Evolutionary conservation across 176 grass and related monocot genomes (phyloP), one percentile per base, ranked within the genome.

Genomic region (Rhipidocladum racemiflorum): DNA sequence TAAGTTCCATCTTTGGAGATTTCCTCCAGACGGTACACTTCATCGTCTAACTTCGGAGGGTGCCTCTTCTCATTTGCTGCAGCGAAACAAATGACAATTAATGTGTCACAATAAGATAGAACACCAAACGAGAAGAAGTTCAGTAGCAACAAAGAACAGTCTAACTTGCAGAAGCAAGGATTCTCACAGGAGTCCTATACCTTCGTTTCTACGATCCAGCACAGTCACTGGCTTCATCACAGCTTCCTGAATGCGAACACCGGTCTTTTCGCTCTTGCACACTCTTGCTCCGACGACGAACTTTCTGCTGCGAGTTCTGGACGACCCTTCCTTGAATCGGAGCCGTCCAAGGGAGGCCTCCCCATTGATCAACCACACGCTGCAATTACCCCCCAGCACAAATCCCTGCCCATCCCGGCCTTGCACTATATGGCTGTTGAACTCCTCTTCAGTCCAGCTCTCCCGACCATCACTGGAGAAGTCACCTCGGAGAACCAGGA

Each of bases 41-140:
- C 72, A 63, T 87, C 72, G 4, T 71, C 18, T 20, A 87, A 44
- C 40, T 20, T 63, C 44, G 85, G 85, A 63, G 85, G 85, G 6
- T 87, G 24, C 32, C 72, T 87, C 72, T 87, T 87, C 54, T 76
- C 80, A 27, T 87, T 83, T 63, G 43, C 85, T 87, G 54, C 7
- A 42, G 62, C 6, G 7, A 56, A 71, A 45, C 10, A 81, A 60
- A 34, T 16, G 23, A 28, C 13, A 11, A n/a, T n/a, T n/a, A n/a
- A 70, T 17, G 40, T 23, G 40, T 46, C 68, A 25, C 15, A 6
- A 9, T 30, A 17, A 36, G 65, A 24, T 30, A 17, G 2, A 40
- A 50, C 50, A 65, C 1, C n/a, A 0, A 3, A 51, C 1, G 1
- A 35, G 36, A 23, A 28, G n/a, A 23, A 28, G n/a, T 11, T 36